Percentiles rank a stretch among this genome's conserved stretches.
Evolutionary conservation across 495 filamentous ascomycete species (phyloP).

Genomic region (Xylaria scruposa): DNA sequence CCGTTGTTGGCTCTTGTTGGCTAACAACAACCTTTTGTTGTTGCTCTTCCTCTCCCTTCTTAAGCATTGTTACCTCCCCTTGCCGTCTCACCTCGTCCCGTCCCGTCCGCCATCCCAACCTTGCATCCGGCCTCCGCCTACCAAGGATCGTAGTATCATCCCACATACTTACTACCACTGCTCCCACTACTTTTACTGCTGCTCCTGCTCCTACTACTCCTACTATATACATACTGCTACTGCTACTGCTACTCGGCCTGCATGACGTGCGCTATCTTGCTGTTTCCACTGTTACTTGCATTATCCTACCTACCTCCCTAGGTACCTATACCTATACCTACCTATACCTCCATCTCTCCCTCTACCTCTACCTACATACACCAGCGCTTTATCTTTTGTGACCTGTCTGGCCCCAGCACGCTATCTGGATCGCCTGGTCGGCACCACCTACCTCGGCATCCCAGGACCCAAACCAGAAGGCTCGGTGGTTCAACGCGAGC

Average conservation of each 20-base stretch:
- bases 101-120: constrained; percentile 22
- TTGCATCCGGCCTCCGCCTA: constrained; percentile 14
- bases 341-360: constrained; percentile 1
- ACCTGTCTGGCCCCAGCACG: neutral
- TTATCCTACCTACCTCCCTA: constrained; percentile 3
- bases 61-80: neutral
- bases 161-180: neutral
- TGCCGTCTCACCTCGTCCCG: constrained; percentile 26
- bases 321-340: neutral
- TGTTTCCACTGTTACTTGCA: neutral
- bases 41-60: neutral
- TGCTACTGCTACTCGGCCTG: neutral
- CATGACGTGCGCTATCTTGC: constrained; percentile 13
- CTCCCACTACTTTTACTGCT: neutral
- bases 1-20: neutral
- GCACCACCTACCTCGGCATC: neutral
- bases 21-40: no score
- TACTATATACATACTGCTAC: neutral
- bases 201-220: no score
- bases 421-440: neutral
- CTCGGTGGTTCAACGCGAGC: constrained; percentile 6
- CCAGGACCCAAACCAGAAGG: neutral
- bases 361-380: neutral
- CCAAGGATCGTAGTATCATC: constrained; percentile 6
- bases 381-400: neutral